Conservation (phyloP, 805 yeast species). For the Metschnikowia peoriensis region DNA sequence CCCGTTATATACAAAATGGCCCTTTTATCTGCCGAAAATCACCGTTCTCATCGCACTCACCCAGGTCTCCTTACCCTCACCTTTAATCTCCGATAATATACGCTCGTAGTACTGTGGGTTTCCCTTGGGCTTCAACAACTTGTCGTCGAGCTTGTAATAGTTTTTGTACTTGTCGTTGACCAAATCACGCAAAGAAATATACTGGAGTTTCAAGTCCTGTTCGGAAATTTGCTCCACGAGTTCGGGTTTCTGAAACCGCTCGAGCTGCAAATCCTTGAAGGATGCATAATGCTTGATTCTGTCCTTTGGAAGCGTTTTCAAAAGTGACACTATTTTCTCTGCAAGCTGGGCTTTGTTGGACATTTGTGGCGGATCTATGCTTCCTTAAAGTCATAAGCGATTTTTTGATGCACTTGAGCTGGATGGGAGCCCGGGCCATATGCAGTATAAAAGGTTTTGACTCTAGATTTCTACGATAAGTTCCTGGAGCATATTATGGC, state of each 20-base stretch:
- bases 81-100: slow-evolving; percentile 65
- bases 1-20: not conserved
- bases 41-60: slow-evolving; percentile 71
- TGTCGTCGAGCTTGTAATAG: slow-evolving; percentile 63
- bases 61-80: slow-evolving; percentile 66
- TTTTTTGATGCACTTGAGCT: not conserved
- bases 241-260: slow-evolving; percentile 36
- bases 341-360: slow-evolving; percentile 45
- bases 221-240: slow-evolving; percentile 42
- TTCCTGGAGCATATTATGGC: too few relatives aligned
- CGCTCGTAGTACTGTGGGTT: slow-evolving; percentile 77
- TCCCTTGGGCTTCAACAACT: slow-evolving; percentile 76
- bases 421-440: not conserved
- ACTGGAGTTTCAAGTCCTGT: slow-evolving; percentile 56
- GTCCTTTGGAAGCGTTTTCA: slow-evolving; percentile 68
- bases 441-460: not conserved
- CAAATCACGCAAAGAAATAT: slow-evolving; percentile 54
- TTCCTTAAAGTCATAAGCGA: not conserved
- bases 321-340: slow-evolving; percentile 52
- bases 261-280: slow-evolving; percentile 63
- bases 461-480: too few relatives aligned
- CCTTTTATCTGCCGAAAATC: slow-evolving; percentile 60
- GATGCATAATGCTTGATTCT: slow-evolving; percentile 66
- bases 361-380: slow-evolving; percentile 4
- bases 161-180: slow-evolving; percentile 60